A percentile compares a stretch with the other conserved stretches of the same genome.
These are phyloP conservation scores for Colletotrichum sp. DNA, from an alignment of 2,329 filamentous ascomycete species.

Conservation along the genomic window DNA sequence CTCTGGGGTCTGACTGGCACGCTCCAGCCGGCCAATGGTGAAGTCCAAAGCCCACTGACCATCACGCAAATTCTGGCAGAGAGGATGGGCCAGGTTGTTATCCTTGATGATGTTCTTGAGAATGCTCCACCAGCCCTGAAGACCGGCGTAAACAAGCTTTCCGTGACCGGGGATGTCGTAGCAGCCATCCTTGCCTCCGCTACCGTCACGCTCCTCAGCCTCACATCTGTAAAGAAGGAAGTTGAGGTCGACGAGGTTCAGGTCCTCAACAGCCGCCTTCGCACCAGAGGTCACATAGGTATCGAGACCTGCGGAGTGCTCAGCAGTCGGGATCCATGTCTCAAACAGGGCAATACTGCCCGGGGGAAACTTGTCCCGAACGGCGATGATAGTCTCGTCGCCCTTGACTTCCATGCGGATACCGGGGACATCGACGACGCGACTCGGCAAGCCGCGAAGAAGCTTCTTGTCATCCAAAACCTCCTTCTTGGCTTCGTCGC, in stretches of 20 bases:
- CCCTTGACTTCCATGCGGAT: slow-evolving; percentile 75
- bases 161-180: slow-evolving; percentile 88
- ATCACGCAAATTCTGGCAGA: slow-evolving; percentile 90
- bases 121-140: slow-evolving; percentile 99
- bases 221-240: slow-evolving; percentile 91
- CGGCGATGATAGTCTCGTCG: slow-evolving; percentile 78
- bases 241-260: slow-evolving; percentile 85
- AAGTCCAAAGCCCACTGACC: slow-evolving; percentile 95
- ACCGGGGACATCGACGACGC: slow-evolving; percentile 75
- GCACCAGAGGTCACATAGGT: slow-evolving; percentile 85
- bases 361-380: slow-evolving; percentile 85
- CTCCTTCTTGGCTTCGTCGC: slow-evolving; percentile 68
- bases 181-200: slow-evolving; percentile 80
- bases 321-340: slow-evolving; percentile 90
- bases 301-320: slow-evolving; percentile 84
- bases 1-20: slow-evolving; percentile 66
- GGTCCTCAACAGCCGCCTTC: slow-evolving; percentile 75
- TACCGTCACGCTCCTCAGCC: slow-evolving; percentile 82
- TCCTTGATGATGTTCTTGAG: slow-evolving; percentile 83
- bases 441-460: slow-evolving; percentile 84
- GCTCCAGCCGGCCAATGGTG: slow-evolving; percentile 78
- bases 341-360: slow-evolving; percentile 95
- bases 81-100: slow-evolving; percentile 90
- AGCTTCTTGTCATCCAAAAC: slow-evolving; percentile 72
- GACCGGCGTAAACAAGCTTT: slow-evolving; percentile 87